These are phyloP conservation scores for Mycena sanguinolenta DNA, from an alignment of 768 basidiomycete species.

Conservation along the genomic window DNA sequence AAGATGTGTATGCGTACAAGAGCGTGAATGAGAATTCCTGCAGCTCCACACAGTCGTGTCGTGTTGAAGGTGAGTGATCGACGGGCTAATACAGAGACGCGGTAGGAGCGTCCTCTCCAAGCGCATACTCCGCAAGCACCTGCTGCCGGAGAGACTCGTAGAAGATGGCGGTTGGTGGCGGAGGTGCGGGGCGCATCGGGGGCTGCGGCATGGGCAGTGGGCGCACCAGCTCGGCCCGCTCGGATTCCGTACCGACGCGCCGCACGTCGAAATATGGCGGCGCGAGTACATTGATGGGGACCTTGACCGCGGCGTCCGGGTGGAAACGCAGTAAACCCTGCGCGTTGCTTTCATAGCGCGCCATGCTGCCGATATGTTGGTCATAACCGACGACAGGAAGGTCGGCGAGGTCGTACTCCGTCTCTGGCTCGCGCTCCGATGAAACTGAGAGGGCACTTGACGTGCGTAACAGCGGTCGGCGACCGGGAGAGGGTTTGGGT, in stretches of 20 bases:
- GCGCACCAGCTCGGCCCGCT: constrained; percentile 14
- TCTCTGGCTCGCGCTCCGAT: background rate
- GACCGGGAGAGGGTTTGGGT: constrained; percentile 7
- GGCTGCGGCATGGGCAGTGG: constrained; percentile 10
- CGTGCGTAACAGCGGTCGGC: constrained; percentile 14
- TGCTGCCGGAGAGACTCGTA: constrained; percentile 22
- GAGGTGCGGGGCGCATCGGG: constrained; percentile 2
- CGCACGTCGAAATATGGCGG: constrained; percentile 11
- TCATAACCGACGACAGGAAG: background rate
- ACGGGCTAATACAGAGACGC: background rate
- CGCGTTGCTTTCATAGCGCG: background rate
- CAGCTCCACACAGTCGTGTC: background rate
- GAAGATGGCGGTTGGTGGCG: constrained; percentile 33
- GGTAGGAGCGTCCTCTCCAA: constrained; percentile 18
- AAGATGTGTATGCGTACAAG: constrained; percentile 9
- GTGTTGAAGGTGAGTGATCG: background rate
- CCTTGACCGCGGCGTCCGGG: background rate
- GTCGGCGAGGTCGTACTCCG: constrained; percentile 20
- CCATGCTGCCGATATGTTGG: background rate
- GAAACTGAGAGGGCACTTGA: background rate
- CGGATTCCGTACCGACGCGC: background rate
- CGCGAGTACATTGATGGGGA: background rate
- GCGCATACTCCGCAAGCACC: constrained; percentile 25
- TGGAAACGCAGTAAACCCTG: background rate
- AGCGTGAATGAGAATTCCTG: background rate